Evolutionary conservation across 768 basidiomycete genomes (phyloP).

Genomic region (Collybia mongolica): DNA sequence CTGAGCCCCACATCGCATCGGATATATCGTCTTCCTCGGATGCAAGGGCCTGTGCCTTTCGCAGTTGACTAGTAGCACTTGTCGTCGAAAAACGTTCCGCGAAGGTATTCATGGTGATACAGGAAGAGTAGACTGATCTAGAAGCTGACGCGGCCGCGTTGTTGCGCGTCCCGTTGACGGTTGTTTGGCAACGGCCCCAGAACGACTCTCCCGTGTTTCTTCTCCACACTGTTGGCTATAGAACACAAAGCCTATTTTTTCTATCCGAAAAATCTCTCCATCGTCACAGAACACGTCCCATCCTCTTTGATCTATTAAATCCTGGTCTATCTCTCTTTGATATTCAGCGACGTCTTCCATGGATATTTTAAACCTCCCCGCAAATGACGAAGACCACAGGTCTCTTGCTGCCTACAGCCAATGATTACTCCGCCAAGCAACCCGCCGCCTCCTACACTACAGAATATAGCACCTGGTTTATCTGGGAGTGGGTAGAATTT

Average conservation of each 20-base stretch:
- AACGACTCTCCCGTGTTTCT: no score
- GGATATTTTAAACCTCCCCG: slow-evolving; percentile 69
- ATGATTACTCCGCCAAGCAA: slow-evolving; percentile 63
- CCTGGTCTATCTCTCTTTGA: slow-evolving; percentile 32
- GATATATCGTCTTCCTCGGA: slow-evolving; percentile 65
- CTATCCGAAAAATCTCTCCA: slow-evolving; percentile 30
- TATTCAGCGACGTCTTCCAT: slow-evolving; percentile 52
- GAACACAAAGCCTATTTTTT: slow-evolving; percentile 8
- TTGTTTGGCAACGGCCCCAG: slow-evolving; percentile 26
- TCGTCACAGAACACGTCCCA: slow-evolving; percentile 40
- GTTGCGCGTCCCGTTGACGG: slow-evolving; percentile 32
- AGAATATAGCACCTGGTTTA: slow-evolving; percentile 72
- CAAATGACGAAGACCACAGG: slow-evolving; percentile 65
- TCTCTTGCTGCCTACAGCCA: slow-evolving; percentile 20
- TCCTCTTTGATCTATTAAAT: slow-evolving; percentile 20
- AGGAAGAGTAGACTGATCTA: slow-evolving; percentile 8
- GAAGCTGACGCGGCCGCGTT: slow-evolving; percentile 47
- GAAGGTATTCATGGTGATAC: slow-evolving; percentile 67
- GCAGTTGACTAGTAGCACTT: slow-evolving; percentile 45
- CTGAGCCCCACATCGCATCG: slow-evolving; percentile 79
- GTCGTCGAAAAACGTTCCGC: slow-evolving; percentile 65
- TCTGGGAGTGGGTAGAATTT: slow-evolving; percentile 50
- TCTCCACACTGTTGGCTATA: no score
- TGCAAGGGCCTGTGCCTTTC: slow-evolving; percentile 43
- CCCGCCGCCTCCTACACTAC: slow-evolving; percentile 76